A percentile compares a stretch with the other conserved stretches of the same genome.
These are phyloP conservation scores for Sarocladiaceae sp. DNA, from an alignment of 2,329 filamentous ascomycete species.

Conservation along the genomic window DNA sequence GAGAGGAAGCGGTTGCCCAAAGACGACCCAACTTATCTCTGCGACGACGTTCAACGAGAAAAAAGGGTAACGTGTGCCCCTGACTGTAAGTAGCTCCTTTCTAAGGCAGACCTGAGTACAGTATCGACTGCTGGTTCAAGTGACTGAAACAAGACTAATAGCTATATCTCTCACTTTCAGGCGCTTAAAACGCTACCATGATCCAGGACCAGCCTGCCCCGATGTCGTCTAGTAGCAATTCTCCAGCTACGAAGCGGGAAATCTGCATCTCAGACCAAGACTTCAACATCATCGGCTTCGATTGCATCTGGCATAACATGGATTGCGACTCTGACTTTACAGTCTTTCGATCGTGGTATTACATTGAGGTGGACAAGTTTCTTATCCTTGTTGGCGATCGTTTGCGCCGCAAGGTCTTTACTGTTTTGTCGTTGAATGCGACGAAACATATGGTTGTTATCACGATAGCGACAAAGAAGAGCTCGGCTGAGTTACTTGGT, in stretches of 20 bases:
- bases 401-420: constrained; percentile 1
- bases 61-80: background rate
- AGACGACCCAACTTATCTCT: background rate
- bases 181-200: background rate
- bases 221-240: constrained; percentile 1
- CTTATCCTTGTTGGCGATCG: background rate
- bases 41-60: background rate
- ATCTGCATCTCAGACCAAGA: constrained; percentile 2
- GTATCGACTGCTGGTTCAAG: background rate
- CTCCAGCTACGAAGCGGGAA: background rate
- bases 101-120: background rate
- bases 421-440: background rate
- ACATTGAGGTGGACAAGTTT: background rate
- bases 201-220: background rate
- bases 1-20: background rate
- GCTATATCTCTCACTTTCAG: background rate
- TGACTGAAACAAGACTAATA: background rate
- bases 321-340: background rate
- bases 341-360: background rate
- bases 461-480: constrained; percentile 4
- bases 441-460: constrained; percentile 7
- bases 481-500: background rate
- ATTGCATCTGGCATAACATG: constrained; percentile 9
- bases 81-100: background rate
- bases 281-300: constrained; percentile 3